These are phyloP conservation scores for Tricholoma flavovirens DNA, from an alignment of 768 basidiomycete genomes.

Conservation along the genomic window DNA sequence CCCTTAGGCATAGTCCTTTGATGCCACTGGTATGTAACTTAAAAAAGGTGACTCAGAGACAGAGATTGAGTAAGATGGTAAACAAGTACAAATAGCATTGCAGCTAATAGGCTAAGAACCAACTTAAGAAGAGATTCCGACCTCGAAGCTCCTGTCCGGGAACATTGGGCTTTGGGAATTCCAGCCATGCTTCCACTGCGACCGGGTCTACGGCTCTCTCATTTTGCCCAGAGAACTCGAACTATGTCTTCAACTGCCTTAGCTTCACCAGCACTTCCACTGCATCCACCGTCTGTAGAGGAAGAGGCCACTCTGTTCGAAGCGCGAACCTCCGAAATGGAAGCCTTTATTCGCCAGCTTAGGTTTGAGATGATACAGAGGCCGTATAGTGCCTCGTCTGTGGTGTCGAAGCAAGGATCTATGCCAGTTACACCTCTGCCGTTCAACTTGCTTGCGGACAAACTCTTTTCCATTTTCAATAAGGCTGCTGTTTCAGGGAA, in stretches of 20 bases:
- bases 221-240: conserved; percentile 21
- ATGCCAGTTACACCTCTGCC: conserved; percentile 73
- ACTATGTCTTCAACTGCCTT: conserved; percentile 34
- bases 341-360: conserved; percentile 68
- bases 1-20: not conserved
- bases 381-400: conserved; percentile 72
- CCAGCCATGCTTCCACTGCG: conserved; percentile 26
- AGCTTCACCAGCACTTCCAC: conserved; percentile 37
- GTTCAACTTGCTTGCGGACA: conserved; percentile 76
- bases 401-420: conserved; percentile 87
- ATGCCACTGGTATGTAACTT: too few species aligned
- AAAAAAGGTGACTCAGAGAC: too few species aligned
- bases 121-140: too few species aligned
- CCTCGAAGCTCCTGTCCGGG: too few species aligned
- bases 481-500: conserved; percentile 54
- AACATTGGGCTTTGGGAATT: too few species aligned
- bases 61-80: too few species aligned
- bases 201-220: conserved; percentile 20
- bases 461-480: conserved; percentile 66
- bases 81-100: not conserved
- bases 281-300: conserved; percentile 51
- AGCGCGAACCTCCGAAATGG: conserved; percentile 55
- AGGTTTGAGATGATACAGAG: conserved; percentile 71
- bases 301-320: conserved; percentile 57
- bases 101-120: too few species aligned